Percentiles rank a stretch among this genome's conserved stretches.
Evolutionary conservation across 2,329 filamentous ascomycete genomes (phyloP).

Genomic region (Microsporum audouinii): DNA sequence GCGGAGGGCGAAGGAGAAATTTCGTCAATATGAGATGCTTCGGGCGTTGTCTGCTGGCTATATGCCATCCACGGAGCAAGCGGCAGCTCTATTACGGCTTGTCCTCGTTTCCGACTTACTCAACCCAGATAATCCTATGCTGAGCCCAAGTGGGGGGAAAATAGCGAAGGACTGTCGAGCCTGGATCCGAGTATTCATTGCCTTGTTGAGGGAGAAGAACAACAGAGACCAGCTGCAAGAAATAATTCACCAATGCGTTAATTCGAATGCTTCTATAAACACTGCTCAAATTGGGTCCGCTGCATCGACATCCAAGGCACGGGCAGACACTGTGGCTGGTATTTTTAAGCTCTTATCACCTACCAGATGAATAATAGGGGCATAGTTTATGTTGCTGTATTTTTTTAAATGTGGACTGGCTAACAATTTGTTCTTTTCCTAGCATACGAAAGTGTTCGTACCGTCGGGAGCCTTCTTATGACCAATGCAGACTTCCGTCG

Average conservation of each 20-base stretch:
- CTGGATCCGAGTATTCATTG: constrained; percentile 68
- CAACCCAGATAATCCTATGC: constrained; percentile 59
- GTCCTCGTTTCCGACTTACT: constrained; percentile 67
- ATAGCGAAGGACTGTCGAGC: constrained; percentile 60
- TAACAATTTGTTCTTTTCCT: not conserved
- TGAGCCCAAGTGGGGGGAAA: constrained; percentile 66
- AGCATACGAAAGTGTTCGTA: constrained; percentile 74
- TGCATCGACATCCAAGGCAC: constrained; percentile 52
- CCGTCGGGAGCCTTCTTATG: constrained; percentile 70
- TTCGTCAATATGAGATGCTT: constrained; percentile 87
- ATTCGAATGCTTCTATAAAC: constrained; percentile 60
- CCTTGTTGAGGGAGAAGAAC: constrained; percentile 76
- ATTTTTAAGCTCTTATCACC: constrained; percentile 13
- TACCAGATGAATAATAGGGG: not conserved
- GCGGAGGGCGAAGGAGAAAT: constrained; percentile 69
- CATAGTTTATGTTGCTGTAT: not conserved
- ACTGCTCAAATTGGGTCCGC: constrained; percentile 50
- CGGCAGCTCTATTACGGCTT: constrained; percentile 66
- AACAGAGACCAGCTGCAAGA: constrained; percentile 76
- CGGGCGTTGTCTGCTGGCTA: constrained; percentile 70
- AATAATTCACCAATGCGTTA: constrained; percentile 72
- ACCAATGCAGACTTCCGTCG: constrained; percentile 84
- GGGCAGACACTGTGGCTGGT: constrained; percentile 62
- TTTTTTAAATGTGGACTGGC: not conserved
- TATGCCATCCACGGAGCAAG: constrained; percentile 84